Percentiles rank a stretch among this genome's conserved stretches.
Evolutionary conservation across 331 rosid genomes (phyloP).

Genomic region (Acacia concinna): DNA sequence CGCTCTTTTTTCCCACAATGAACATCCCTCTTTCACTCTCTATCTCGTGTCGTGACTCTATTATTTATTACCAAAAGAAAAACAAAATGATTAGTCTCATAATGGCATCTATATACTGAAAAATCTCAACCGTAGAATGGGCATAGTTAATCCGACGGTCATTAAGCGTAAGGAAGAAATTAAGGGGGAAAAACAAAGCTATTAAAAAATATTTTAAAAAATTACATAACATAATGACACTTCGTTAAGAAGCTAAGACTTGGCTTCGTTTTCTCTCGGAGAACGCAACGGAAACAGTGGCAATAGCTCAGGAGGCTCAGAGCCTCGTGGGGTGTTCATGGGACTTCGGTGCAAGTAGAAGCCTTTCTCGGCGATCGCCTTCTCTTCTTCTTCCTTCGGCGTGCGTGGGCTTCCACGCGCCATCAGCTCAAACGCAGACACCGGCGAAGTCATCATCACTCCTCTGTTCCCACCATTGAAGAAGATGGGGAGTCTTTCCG

Average conservation of each 20-base stretch:
- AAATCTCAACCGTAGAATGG: not conserved
- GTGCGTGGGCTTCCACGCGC: constrained; percentile 68
- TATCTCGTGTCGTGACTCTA: not conserved
- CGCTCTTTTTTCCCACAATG: too few relatives aligned
- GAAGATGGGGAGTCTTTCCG: constrained; percentile 8
- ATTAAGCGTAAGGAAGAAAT: not conserved
- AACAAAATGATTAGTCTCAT: not conserved
- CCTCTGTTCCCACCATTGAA: constrained; percentile 24
- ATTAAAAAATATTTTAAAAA: not conserved
- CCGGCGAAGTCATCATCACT: constrained; percentile 60
- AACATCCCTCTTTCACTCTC: not conserved
- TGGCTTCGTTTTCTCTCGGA: constrained; percentile 39
- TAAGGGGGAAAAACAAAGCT: not conserved
- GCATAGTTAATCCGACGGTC: not conserved
- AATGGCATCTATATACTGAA: not conserved
- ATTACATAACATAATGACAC: not conserved
- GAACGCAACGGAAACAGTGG: constrained; percentile 82
- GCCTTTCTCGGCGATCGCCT: constrained; percentile 69
- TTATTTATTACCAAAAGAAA: not conserved
- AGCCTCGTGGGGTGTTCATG: constrained; percentile 48
- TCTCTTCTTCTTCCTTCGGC: constrained; percentile 60
- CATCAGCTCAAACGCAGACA: constrained; percentile 65
- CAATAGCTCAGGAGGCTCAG: constrained; percentile 73
- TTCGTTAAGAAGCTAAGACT: not conserved
- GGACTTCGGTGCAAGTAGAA: constrained; percentile 79